These are phyloP conservation scores for Backusella tuberculispora DNA, from an alignment of 192 early-diverging fungal genomes.

Conservation along the genomic window DNA sequence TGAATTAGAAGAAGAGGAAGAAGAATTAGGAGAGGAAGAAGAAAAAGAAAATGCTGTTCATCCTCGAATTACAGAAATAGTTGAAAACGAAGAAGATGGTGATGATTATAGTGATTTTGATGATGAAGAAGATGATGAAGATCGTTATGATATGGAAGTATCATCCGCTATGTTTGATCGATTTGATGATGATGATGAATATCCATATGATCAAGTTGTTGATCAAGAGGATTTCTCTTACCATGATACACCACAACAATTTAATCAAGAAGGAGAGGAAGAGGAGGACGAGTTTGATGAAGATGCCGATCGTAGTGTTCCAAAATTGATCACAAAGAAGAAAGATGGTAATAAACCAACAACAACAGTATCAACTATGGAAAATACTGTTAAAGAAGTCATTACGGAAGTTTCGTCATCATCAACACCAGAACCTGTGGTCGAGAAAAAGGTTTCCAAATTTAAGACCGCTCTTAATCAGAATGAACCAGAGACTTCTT, in stretches of 20 bases:
- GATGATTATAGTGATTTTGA: constrained; percentile 41
- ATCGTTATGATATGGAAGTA: constrained; percentile 48
- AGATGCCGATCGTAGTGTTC: constrained; percentile 8
- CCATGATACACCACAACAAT: constrained; percentile 28
- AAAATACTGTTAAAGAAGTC: not conserved
- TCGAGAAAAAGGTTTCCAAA: not conserved
- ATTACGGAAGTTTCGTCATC: not conserved
- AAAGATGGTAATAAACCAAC: not conserved
- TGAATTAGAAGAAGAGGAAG: constrained; percentile 72
- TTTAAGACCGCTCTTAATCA: not conserved
- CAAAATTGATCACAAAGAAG: constrained; percentile 10
- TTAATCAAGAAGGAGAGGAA: constrained; percentile 11
- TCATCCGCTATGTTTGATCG: constrained; percentile 41
- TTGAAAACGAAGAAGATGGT: constrained; percentile 46
- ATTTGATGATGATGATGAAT: constrained; percentile 48
- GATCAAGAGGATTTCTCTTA: constrained; percentile 38
- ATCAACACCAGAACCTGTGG: not conserved
- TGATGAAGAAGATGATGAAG: constrained; percentile 50
- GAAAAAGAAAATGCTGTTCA: constrained; percentile 18
- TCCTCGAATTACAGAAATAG: constrained; percentile 36
- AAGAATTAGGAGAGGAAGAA: constrained; percentile 50
- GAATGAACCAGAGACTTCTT: not conserved
- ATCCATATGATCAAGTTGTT: constrained; percentile 36
- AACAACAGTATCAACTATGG: too few species aligned
- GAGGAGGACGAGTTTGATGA: constrained; percentile 5